Base-by-base conservation (phyloP, 352 stramenopile species). In the Phytophthora agathidicida region DNA sequence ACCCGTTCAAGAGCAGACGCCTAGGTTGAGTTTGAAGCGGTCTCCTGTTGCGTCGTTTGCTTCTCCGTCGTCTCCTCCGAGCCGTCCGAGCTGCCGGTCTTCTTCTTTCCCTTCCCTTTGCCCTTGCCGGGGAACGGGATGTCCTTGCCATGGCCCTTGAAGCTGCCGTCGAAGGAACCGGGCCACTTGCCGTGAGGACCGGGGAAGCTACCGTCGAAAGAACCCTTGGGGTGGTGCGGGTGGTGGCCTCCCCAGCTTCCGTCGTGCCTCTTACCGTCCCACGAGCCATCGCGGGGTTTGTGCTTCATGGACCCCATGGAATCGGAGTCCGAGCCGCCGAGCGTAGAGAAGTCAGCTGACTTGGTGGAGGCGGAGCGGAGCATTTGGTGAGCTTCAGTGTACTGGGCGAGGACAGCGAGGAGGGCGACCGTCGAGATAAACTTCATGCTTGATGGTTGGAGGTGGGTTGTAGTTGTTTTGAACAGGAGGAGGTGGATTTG, bases 331-430 rank as follows among this genome's bases (percentile, higher is more conserved):
- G 41, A 19, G 3, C n/a, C 33, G 14, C 59, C 57, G 8, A 62
- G 17, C 24, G 20, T 22, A 4, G 50, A 62, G 22, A 68, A 68
- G 24, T 58, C 43, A 13, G 62, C 36, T 9, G 49, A 35, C 37
- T 62, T 56, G 22, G 22, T 48, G 19, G 59, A 38, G 8, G 20
- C 50, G 20, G 59, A 56, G 23, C 59, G 59, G 7, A 68, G 50
- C 59, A 68, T 68, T 56, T 62, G 59, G 36, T 47, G 42, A n/a
- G 24, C 43, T 32, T 68, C 59, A 5, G 44, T 20, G 36, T 43
- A 56, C 27, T 60, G 41, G 28, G 52, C 32, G 51, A 47, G 13
- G 50, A 62, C 27, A 11, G 59, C 50, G 33, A 68, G 43, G 24
- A 68, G 42, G n/a, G 59, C 50, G 19, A 68, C 10, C 2, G 36